Conservation (phyloP, 257 asterid genomes). For the Solanum appendiculatum region DNA sequence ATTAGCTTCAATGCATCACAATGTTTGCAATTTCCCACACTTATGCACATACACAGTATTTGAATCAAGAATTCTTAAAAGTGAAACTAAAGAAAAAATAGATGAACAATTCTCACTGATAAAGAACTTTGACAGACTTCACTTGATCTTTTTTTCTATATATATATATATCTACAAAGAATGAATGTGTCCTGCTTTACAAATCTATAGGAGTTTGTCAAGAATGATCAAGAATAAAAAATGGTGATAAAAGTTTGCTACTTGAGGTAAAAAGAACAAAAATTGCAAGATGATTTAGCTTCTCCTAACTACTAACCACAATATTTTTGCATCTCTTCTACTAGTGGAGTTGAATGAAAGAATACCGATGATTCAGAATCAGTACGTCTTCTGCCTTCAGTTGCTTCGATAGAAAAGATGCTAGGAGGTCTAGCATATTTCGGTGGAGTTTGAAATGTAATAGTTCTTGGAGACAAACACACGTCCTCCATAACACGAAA, state of each 20-base stretch:
- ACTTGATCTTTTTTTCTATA: background rate
- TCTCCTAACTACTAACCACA: background rate
- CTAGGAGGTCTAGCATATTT: slow-evolving; percentile 6
- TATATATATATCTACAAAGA: background rate
- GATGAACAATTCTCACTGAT: background rate
- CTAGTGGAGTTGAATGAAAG: background rate
- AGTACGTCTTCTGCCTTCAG: background rate
- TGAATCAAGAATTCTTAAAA: background rate
- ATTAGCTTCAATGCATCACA: background rate
- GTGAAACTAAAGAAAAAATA: background rate
- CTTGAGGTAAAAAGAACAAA: background rate
- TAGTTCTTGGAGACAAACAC: slow-evolving; percentile 57
- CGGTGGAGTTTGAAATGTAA: slow-evolving; percentile 23
- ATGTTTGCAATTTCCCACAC: background rate
- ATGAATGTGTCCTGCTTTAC: background rate
- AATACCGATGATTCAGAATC: background rate
- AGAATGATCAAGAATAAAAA: background rate
- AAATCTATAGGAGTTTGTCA: background rate
- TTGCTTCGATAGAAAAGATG: background rate
- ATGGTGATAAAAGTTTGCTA: background rate
- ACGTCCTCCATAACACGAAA: slow-evolving; percentile 57
- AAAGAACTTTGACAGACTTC: background rate
- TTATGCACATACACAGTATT: background rate
- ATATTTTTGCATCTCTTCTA: background rate
- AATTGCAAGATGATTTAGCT: background rate